Conservation (phyloP, 208 protist species). For the Acanthamoeba triangularis region DNA sequence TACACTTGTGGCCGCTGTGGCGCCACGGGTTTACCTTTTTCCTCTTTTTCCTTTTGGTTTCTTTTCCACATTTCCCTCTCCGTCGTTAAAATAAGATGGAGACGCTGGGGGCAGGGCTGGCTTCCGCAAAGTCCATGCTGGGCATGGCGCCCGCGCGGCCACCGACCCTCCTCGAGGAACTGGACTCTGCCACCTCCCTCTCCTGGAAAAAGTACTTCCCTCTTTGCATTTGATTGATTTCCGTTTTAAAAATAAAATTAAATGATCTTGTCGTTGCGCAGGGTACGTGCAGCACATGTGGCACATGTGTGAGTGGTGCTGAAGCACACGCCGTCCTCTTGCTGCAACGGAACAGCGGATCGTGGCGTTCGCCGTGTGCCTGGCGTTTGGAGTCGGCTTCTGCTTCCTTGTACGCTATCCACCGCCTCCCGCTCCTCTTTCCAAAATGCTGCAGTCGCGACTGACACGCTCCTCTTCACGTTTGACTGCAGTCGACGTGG, state of each 20-base stretch:
- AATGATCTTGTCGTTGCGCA: background rate
- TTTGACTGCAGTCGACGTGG: background rate
- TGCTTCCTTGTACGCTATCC: background rate
- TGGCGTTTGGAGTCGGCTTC: background rate
- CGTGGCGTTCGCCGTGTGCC: background rate
- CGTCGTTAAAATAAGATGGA: no score
- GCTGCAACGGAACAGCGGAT: background rate
- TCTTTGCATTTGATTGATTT: background rate
- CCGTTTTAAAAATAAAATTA: background rate
- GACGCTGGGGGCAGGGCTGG: background rate
- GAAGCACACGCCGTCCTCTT: background rate
- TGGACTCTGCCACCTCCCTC: conserved; percentile 18
- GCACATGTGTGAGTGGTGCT: background rate
- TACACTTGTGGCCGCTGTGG: no score
- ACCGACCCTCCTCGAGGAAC: background rate
- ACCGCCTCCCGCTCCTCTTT: background rate
- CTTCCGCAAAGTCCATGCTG: background rate
- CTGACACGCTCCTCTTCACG: background rate
- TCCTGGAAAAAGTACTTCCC: conserved; percentile 21
- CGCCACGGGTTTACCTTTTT: no score
- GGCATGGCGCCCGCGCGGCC: background rate
- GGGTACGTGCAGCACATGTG: background rate
- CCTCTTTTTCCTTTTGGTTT: no score
- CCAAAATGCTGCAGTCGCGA: no score
- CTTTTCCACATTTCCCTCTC: no score